Base-by-base conservation (phyloP, 2,329 filamentous ascomycete species). In the Mycosphaerella sp. region DNA sequence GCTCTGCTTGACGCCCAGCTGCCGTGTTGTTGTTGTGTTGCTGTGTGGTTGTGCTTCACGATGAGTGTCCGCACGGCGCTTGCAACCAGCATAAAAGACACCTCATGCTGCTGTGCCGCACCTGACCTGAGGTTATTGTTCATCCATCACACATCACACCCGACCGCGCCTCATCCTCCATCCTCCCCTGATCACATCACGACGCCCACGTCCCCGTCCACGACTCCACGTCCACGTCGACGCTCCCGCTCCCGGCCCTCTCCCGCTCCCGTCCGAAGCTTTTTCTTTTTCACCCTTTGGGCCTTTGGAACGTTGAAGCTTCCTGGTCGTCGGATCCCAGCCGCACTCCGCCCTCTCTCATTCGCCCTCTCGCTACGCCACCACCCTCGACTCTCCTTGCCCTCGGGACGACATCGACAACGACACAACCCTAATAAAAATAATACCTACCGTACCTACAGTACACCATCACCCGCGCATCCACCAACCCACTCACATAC, bases 71-170 rank as follows among this genome's bases (percentile, higher is more conserved):
- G 36, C 48, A 42, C 54, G 45, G 49, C 54, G 49, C 53, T 55
- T 55, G 54, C 45, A 40, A 56, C 31, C 39, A 53, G 39, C 49
- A 56, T 49, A 56, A 56, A 56, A 52, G 39, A 34, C 43, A 41
- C 21, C 2, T 21, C 21, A 21, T 49, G n/a, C 54, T 49, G n/a
- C 54, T 46, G 54, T 56, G 54, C 54, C 49, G 43, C 21, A 26
- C 46, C 39, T 17, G 14, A 17, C 14, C 14, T 17, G 14, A 17
- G 14, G 14, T 17, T 17, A 17, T 17, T 17, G 14, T 17, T 17
- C 14, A 17, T 17, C 14, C 14, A 17, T 17, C 14, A 17, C 14
- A 17, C 14, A 17, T 17, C 14, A 17, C 14, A 17, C 14, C 14
- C 14, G 14, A 17, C 14, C 14, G 14, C 14, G 14, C 14, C 14